Evolutionary conservation across 2,329 filamentous ascomycete species (phyloP), one percentile per base, ranked within the genome.

Genomic region (Lachnellula suecica): DNA sequence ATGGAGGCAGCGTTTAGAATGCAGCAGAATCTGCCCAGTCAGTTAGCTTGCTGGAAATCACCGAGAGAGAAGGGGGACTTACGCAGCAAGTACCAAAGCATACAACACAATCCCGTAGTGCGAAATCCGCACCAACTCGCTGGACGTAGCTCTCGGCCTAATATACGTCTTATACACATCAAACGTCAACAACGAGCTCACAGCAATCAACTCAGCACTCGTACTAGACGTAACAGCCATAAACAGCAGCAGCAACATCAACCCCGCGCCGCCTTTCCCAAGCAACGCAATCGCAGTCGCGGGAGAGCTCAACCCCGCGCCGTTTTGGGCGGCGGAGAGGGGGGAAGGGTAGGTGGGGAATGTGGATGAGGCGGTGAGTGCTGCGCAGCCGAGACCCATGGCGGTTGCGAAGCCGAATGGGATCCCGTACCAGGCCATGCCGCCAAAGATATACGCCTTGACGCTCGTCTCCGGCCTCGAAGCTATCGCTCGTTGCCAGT

Each of bases 171-270:
- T 68, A 59, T 73, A 74, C 17, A 73, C 57, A 44, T 73, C 71
- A 53, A 72, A 73, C 0, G 70, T 71, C 24, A 71, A 59, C 2
- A 74, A 53, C 4, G 68, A 68, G 2, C 69, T 69, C 3, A 70
- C 67, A 3, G 68, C 73, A 15, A 77, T 75, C 4, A 76, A 66
- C 51, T 77, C 73, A 0, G 74, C 72, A 2, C 57, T 71, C 41
- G 74, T 74, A 1, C 70, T 70, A 4, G 65, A 69, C 0, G 75
- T 77, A 5, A 75, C 72, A 4, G 74, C 73, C 74, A 77, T 77
- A 65, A 77, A 77, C 0, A 76, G 66, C 15, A 75, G 66, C 4
- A 77, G 58, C 11, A 72, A 61, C 58, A 72, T 58, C 10, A 69
- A 59, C 2, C 62, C 66, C 0, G 69, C 66, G 2, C 70, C 70